Base-by-base conservation (phyloP, 768 basidiomycete species). In the Steccherinum ochraceum region DNA sequence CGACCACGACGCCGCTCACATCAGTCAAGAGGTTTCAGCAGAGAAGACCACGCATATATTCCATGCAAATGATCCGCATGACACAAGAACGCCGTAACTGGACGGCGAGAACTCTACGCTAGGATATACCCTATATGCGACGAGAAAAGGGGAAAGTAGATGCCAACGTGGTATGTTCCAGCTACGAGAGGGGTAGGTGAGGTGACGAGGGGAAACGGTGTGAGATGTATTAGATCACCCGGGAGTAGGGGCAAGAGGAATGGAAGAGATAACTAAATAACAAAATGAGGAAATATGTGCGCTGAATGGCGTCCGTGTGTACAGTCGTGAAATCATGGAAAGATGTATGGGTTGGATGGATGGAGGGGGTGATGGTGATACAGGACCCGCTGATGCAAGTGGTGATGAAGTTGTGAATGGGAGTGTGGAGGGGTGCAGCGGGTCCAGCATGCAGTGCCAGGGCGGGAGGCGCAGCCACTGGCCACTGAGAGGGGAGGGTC, bases 251-350 rank as follows among this genome's bases (percentile, higher is more conserved):
- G 23, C 5, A 16, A 21, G 27, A 39, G 51, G 16, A 30, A 40
- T 40, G 4, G 44, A n/a, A n/a, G n/a, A n/a, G n/a, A n/a, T n/a
- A 35, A 35, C 7, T 35, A 35, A 35, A 54, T 52, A 56, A 46
- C 50, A 52, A 46, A 45, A 35, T 35, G 30, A n/a, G n/a, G n/a
- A n/a, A 35, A 35, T 35, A 16, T 35, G 16, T 35, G 30, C 48
- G 45, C 24, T 53, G 40, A 52, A 51, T 50, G 57, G 61, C 56
- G 61, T 61, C 60, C 62, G 59, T 62, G 56, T 42, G 49, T 35
- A 35, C 30, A 35, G 30, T 35, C 30, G 30, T 35, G 16, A 35
- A 59, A 52, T 61, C 61, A 52, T 61, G 54, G 53, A 55, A 48
- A 49, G 49, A 51, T 40, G 45, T 49, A 16, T 7, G 7, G 30